Evolutionary conservation across 2,329 filamentous ascomycete genomes (phyloP).

Genomic region (Trichophyton mentagrophytes): DNA sequence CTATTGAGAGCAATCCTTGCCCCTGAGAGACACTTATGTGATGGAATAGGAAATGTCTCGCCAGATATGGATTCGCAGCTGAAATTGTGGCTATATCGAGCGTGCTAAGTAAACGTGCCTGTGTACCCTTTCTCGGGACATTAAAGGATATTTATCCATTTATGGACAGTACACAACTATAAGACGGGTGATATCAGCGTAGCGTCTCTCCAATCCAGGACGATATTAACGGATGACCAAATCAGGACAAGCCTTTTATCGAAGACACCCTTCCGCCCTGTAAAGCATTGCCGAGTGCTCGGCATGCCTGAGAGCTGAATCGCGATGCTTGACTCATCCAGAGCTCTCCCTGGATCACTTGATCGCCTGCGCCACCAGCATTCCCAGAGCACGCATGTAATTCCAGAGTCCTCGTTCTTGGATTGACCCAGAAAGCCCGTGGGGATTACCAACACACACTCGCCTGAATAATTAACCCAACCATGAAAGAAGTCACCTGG

Average conservation of each 20-base stretch:
- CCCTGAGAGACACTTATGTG: neutral
- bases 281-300: no score
- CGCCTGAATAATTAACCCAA: neutral
- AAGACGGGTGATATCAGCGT: neutral
- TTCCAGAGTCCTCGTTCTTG: neutral
- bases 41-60: neutral
- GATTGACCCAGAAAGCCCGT: neutral
- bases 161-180: neutral
- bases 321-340: no score
- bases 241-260: no score
- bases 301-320: no score
- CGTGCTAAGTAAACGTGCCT: neutral
- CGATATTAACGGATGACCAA: neutral
- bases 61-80: neutral
- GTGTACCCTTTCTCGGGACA: neutral
- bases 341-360: no score
- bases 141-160: neutral
- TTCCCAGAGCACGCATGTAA: no score
- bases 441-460: neutral
- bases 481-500: neutral
- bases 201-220: neutral
- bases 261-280: neutral
- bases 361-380: no score
- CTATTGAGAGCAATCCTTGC: neutral
- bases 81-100: neutral